Evolutionary conservation across 495 filamentous ascomycete genomes (phyloP).

Genomic region (Xylona heveae): DNA sequence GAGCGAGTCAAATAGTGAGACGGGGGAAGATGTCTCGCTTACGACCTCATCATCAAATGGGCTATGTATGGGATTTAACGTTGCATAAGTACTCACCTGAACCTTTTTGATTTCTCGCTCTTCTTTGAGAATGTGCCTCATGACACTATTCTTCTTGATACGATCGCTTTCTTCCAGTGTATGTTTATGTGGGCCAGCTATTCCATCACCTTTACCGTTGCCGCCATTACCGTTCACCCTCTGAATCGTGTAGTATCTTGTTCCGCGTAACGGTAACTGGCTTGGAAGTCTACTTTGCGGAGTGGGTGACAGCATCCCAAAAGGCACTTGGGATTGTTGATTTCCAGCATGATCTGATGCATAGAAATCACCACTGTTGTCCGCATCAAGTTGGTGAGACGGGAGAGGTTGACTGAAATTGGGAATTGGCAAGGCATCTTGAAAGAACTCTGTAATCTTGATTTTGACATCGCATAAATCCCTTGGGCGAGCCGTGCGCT

Average conservation of each 20-base stretch:
- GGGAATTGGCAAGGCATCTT: constrained; percentile 23
- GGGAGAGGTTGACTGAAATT: constrained; percentile 8
- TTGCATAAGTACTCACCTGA: constrained; percentile 49
- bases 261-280: constrained; percentile 22
- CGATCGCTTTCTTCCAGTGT: constrained; percentile 58
- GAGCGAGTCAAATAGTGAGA: constrained; percentile 8
- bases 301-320: constrained; percentile 19
- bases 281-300: constrained; percentile 1
- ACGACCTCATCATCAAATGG: no score
- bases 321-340: constrained; percentile 14
- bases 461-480: constrained; percentile 85
- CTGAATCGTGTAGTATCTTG: constrained; percentile 49
- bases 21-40: no score
- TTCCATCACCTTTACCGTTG: constrained; percentile 49
- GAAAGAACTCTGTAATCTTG: constrained; percentile 70
- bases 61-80: no score
- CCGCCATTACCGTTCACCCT: constrained; percentile 59
- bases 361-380: constrained; percentile 14
- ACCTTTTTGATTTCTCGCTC: constrained; percentile 47
- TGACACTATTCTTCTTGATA: constrained; percentile 69
- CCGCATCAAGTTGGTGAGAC: constrained; percentile 8
- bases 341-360: constrained; percentile 13
- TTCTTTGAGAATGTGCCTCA: constrained; percentile 40
- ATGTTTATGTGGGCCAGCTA: constrained; percentile 50
- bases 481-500: constrained; percentile 51